A percentile compares a stretch with the other conserved stretches of the same genome.
Evolutionary conservation across 2,329 filamentous ascomycete species (phyloP).

Genomic region (Fusarium dimerum): DNA sequence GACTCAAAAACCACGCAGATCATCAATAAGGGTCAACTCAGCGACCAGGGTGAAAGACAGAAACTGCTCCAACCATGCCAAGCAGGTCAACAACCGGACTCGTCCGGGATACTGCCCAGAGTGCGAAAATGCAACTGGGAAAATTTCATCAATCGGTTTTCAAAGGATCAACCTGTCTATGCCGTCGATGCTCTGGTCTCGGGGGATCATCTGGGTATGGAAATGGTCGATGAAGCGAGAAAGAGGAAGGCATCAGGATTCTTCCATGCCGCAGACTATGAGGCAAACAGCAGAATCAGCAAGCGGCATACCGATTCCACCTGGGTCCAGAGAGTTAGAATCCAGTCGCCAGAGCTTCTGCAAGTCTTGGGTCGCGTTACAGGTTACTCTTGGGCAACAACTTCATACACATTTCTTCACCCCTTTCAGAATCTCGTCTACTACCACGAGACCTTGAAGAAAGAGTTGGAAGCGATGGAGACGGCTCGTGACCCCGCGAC

Average conservation of each 20-base stretch:
- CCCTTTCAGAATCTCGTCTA: constrained; percentile 5
- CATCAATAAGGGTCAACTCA: neutral
- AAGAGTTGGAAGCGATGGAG: neutral
- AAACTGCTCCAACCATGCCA: neutral
- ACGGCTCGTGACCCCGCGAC: neutral
- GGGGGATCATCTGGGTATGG: neutral
- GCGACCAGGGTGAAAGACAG: neutral
- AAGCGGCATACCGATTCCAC: neutral
- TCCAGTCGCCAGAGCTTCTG: neutral
- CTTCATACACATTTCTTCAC: constrained; percentile 1
- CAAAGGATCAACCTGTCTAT: neutral
- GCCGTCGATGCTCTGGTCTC: neutral
- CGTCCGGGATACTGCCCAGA: neutral
- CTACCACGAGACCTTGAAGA: neutral
- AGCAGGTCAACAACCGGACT: neutral
- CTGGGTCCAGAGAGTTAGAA: neutral
- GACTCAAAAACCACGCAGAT: neutral
- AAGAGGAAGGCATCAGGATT: neutral
- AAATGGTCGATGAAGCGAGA: neutral
- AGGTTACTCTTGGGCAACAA: neutral
- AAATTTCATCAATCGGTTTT: constrained; percentile 1
- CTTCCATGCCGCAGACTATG: neutral
- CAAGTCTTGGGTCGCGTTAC: neutral
- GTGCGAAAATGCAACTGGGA: constrained; percentile 5
- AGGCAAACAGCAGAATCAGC: neutral